Percentiles rank a stretch among this genome's conserved stretches.
These are phyloP conservation scores for Hanseniaspora lindneri DNA, from an alignment of 805 yeast species.

Conservation along the genomic window DNA sequence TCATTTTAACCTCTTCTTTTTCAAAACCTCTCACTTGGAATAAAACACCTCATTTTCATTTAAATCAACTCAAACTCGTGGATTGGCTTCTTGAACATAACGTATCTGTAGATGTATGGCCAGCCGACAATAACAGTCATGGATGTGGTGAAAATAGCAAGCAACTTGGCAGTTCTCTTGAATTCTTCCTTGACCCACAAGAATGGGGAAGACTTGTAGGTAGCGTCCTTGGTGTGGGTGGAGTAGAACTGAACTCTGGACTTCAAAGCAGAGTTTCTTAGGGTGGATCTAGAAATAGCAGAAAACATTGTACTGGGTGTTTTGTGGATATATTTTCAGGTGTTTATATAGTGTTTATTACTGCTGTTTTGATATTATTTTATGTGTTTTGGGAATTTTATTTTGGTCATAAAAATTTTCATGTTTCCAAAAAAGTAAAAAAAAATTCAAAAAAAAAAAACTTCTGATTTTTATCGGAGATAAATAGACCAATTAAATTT, in stretches of 20 bases:
- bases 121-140: constrained; percentile 22
- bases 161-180: constrained; percentile 22
- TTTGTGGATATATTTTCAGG: too few relatives aligned
- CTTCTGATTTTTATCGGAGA: not conserved
- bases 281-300: constrained; percentile 6
- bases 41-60: not conserved
- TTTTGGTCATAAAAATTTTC: not conserved
- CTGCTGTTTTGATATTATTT: not conserved
- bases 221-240: constrained; percentile 15
- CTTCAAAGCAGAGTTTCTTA: constrained; percentile 5
- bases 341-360: not conserved
- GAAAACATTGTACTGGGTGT: constrained; percentile 15
- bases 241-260: constrained; percentile 11
- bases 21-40: too few relatives aligned
- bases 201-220: constrained; percentile 21
- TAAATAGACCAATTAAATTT: not conserved
- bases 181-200: constrained; percentile 21
- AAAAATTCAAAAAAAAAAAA: not conserved
- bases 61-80: constrained; percentile 11
- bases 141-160: constrained; percentile 20
- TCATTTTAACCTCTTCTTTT: too few relatives aligned
- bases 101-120: constrained; percentile 21
- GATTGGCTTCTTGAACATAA: constrained; percentile 5
- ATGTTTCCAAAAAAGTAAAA: not conserved
- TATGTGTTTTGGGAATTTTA: too few relatives aligned